Conservation (phyloP, 192 early-diverging fungal genomes). For the Coemansia guatemalensis region DNA sequence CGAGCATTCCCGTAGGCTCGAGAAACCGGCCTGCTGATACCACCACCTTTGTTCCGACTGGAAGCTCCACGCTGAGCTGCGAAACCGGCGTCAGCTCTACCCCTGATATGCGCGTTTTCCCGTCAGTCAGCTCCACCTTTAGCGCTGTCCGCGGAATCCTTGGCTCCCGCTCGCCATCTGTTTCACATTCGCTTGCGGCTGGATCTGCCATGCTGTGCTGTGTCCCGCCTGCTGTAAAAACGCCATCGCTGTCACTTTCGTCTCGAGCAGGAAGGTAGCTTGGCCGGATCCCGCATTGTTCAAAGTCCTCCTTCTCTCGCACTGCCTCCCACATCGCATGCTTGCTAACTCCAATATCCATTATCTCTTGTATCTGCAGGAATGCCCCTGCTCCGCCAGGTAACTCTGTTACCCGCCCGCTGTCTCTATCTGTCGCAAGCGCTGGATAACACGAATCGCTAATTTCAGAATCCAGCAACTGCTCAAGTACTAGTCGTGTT, state of each 20-base stretch:
- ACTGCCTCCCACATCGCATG: conserved; percentile 49
- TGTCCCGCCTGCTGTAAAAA: conserved; percentile 15
- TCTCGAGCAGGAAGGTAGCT: conserved; percentile 39
- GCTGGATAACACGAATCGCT: conserved; percentile 34
- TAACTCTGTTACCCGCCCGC: conserved; percentile 7
- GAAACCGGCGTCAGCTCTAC: conserved; percentile 29
- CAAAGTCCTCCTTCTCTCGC: conserved; percentile 48
- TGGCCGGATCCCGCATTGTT: conserved; percentile 44
- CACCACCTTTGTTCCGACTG: conserved; percentile 46
- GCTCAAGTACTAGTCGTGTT: conserved; percentile 39
- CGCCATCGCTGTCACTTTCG: conserved; percentile 12
- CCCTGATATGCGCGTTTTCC: conserved; percentile 23
- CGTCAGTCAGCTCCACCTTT: conserved; percentile 47
- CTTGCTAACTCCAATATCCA: conserved; percentile 48
- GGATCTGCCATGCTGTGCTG: not conserved
- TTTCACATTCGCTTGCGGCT: not conserved
- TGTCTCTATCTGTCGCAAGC: conserved; percentile 4
- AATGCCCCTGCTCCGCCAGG: conserved; percentile 22
- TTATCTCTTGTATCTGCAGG: conserved; percentile 45
- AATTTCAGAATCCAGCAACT: conserved; percentile 47
- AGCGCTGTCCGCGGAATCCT: conserved; percentile 42
- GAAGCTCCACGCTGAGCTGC: conserved; percentile 41
- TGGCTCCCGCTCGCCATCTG: conserved; percentile 21
- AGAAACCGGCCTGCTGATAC: conserved; percentile 24
- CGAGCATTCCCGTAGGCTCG: conserved; percentile 28